Conservation (phyloP, 768 basidiomycete genomes). For the Gloeostereum incarnatum region DNA sequence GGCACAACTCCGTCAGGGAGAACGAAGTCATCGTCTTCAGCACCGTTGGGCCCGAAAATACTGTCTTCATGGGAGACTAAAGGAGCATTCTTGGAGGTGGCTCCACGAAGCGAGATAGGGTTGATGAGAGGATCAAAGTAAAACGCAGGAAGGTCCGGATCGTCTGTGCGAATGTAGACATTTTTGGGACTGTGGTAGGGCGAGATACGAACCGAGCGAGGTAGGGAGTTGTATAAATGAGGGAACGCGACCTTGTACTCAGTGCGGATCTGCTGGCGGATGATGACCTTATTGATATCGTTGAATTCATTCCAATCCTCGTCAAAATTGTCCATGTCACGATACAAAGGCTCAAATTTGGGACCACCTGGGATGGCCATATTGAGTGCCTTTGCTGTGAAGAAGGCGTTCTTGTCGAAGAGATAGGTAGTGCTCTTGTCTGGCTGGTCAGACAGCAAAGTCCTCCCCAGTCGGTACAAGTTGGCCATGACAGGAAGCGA, state of each 20-base stretch:
- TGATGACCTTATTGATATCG: slow-evolving; percentile 99
- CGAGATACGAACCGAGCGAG: slow-evolving; percentile 87
- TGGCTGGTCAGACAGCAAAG: slow-evolving; percentile 85
- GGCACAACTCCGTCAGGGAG: slow-evolving; percentile 71
- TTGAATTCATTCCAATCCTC: slow-evolving; percentile 99
- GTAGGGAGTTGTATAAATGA: slow-evolving; percentile 96
- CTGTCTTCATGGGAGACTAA: slow-evolving; percentile 82
- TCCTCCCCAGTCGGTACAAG: slow-evolving; percentile 90
- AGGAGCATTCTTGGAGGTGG: slow-evolving; percentile 73
- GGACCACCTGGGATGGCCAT: slow-evolving; percentile 98
- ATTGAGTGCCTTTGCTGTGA: slow-evolving; percentile 95
- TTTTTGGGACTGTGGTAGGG: slow-evolving; percentile 93
- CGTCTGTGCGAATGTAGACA: slow-evolving; percentile 98
- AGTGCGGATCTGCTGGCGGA: slow-evolving; percentile 95
- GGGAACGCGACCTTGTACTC: slow-evolving; percentile 99
- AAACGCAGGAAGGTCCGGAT: slow-evolving; percentile 98
- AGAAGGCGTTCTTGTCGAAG: slow-evolving; percentile 97
- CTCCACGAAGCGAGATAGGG: slow-evolving; percentile 88
- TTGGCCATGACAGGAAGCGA: slow-evolving; percentile 95
- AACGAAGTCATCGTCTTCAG: slow-evolving; percentile 83
- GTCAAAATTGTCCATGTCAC: slow-evolving; percentile 96
- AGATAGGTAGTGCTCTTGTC: slow-evolving; percentile 89
- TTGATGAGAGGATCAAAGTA: slow-evolving; percentile 99
- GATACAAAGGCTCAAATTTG: slow-evolving; percentile 94
- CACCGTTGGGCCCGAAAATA: slow-evolving; percentile 84